phyloP scores from a whole-genome alignment of 2,329 filamentous ascomycete genomes.

The Ophiostoma piceae region DNA sequence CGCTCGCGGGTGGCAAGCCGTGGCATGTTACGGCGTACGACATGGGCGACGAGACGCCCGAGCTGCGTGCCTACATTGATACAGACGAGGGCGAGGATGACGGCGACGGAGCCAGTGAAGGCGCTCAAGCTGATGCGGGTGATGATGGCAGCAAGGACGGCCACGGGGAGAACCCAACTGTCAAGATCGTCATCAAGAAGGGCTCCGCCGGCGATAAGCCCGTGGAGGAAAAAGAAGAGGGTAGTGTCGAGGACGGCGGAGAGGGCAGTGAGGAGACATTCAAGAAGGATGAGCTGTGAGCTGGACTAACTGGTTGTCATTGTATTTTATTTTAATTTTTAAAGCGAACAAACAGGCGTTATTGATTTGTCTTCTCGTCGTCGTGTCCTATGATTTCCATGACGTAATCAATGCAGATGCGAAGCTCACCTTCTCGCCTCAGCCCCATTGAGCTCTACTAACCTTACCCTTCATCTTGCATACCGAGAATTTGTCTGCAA shows the following conservation, averaged over 20 bases:
- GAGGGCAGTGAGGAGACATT: conserved; percentile 44
- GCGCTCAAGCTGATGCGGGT: not conserved
- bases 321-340: not conserved
- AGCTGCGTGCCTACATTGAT: not conserved
- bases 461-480: not conserved
- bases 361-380: not conserved
- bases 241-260: conserved; percentile 21
- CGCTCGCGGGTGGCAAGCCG: conserved; percentile 2
- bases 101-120: not conserved
- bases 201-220: not conserved
- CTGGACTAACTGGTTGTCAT: not conserved
- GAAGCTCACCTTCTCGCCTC: not conserved
- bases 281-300: conserved; percentile 47
- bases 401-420: not conserved
- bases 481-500: no score
- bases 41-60: not conserved
- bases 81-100: not conserved
- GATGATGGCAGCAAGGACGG: not conserved
- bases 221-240: not conserved
- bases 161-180: not conserved
- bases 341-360: no score
- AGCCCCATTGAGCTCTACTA: not conserved
- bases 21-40: not conserved
- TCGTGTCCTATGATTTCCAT: not conserved
- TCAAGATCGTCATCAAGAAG: not conserved